These are phyloP conservation scores for Aspergillus sp. DNA, from an alignment of 2,329 filamentous ascomycete species.

Conservation along the genomic window DNA sequence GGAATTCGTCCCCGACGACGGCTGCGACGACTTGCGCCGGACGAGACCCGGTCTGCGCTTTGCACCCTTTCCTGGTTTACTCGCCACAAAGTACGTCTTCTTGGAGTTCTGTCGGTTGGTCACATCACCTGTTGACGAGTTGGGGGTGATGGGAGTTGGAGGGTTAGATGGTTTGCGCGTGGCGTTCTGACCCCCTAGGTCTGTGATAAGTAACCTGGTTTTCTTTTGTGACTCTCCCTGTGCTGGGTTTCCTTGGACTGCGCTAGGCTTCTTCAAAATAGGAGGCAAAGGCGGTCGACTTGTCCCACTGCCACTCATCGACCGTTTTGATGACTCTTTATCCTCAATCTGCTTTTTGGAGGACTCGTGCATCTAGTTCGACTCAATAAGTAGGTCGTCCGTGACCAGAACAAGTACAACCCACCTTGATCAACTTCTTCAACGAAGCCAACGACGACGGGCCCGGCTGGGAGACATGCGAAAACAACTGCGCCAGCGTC, in stretches of 20 bases:
- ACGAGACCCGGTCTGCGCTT: constrained; percentile 27
- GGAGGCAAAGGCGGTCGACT: constrained; percentile 21
- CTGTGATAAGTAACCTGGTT: constrained; percentile 26
- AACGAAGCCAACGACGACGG: constrained; percentile 1
- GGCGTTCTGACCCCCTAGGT: constrained; percentile 17
- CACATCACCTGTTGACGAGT: background rate
- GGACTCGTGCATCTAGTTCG: background rate
- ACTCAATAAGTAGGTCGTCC: background rate
- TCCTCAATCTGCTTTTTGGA: background rate
- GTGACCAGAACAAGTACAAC: background rate
- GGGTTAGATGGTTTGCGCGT: constrained; percentile 22
- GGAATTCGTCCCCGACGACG: constrained; percentile 14
- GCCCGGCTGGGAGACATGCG: constrained; percentile 36
- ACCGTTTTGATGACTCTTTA: background rate
- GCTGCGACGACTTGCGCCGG: constrained; percentile 33
- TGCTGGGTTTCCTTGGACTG: constrained; percentile 9
- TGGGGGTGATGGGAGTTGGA: constrained; percentile 11
- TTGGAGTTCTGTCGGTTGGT: constrained; percentile 13
- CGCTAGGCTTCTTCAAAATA: constrained; percentile 36
- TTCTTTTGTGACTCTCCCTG: constrained; percentile 24
- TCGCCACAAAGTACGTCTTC: constrained; percentile 23
- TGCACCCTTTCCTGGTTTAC: constrained; percentile 16
- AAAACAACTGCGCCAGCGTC: constrained; percentile 40
- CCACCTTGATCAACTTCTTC: background rate
- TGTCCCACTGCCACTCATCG: background rate